Evolutionary conservation across 768 basidiomycete genomes (phyloP).

Genomic region (Mycena amicta): DNA sequence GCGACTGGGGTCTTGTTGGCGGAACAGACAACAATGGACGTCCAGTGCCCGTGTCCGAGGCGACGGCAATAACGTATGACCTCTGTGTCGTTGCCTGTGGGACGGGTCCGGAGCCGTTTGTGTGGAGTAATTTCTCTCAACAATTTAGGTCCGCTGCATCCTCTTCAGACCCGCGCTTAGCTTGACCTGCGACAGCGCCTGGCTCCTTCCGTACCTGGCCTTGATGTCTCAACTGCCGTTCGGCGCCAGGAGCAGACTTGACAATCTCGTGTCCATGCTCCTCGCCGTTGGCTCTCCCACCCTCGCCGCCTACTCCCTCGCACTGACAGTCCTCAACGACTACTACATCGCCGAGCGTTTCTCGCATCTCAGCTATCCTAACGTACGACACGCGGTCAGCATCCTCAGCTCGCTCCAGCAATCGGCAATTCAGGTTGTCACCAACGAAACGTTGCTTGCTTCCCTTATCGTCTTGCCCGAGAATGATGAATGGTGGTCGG

Average conservation of each 20-base stretch:
- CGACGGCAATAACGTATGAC: slow-evolving; percentile 6
- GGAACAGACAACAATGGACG: neutral
- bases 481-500: slow-evolving; percentile 16
- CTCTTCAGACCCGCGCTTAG: neutral
- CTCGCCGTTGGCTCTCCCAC: slow-evolving; percentile 8
- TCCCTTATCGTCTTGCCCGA: slow-evolving; percentile 15
- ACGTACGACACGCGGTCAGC: neutral
- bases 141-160: slow-evolving; percentile 1
- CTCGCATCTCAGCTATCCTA: slow-evolving; percentile 2
- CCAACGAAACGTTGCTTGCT: neutral
- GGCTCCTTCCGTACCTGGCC: slow-evolving; percentile 12
- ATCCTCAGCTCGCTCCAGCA: slow-evolving; percentile 11
- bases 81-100: slow-evolving; percentile 9
- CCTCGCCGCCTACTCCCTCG: slow-evolving; percentile 8
- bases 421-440: neutral
- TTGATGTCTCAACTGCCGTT: slow-evolving; percentile 13
- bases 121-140: slow-evolving; percentile 8
- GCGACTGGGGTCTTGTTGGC: neutral
- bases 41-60: neutral
- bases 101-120: neutral
- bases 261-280: neutral
- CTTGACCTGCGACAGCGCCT: neutral
- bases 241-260: slow-evolving; percentile 1
- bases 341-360: slow-evolving; percentile 7
- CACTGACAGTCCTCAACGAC: slow-evolving; percentile 5